Base-by-base conservation (phyloP, 352 stramenopile species). In the Achlya hypogyna region DNA sequence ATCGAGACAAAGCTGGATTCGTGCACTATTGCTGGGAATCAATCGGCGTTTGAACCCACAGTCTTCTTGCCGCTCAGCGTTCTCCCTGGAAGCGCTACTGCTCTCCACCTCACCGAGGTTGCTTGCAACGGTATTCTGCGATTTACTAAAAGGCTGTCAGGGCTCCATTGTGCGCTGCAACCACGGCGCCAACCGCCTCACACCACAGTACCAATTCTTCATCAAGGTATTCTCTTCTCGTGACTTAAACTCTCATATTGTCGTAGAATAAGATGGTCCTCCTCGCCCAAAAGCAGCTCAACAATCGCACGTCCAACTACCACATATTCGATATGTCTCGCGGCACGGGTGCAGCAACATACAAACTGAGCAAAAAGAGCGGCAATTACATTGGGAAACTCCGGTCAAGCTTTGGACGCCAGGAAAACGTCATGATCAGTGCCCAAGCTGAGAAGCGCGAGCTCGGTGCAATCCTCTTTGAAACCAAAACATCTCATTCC, bases 311-410 rank as follows among this genome's bases (percentile, higher is more conserved):
- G 23, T 83, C 84, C 18, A 91, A 93, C 72, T 95, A 92, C 68
- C 75, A 89, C 65, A 69, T 96, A 51, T 96, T 92, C 65, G 88
- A 96, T 72, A 91, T 93, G 77, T 83, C 84, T 22, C 75, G 85
- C 27, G 74, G 75, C 5, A 81, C 75, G 1, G 71, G 72, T 9
- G 72, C 76, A 18, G 40, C 79, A 2, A 63, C 73, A 0, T 71
- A 69, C 29, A 84, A 84, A 31, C 65, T 95, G 0, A 83, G 74
- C 5, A 96, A 96, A 72, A 96, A 96, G 68, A 88, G 82, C 40
- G 88, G 86, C 47, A 93, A 96, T 53, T 96, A 96, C 74, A 75
- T 96, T 20, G 88, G 88, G 38, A 96, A 96, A 62, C 49, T 96
- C 38, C 75, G 84, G 10, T 84, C 78, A 1, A 89, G 84, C 54